Evolutionary conservation across 164 flowering plant species (phyloP).

Genomic region (Nymphaea thermarum): DNA sequence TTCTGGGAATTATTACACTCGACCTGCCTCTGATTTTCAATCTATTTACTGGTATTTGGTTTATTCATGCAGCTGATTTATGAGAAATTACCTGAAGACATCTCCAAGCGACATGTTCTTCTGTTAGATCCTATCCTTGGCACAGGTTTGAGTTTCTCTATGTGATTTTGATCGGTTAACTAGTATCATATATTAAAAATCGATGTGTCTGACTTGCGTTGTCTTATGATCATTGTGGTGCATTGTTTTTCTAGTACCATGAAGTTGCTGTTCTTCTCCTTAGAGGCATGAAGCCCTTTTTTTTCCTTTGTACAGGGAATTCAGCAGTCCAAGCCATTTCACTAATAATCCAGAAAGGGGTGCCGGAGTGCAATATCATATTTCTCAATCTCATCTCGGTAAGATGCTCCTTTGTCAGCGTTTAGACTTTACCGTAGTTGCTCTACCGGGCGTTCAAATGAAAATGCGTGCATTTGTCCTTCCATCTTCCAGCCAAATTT

Average conservation of each 20-base stretch:
- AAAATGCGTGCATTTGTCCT: neutral
- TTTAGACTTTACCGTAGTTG: too few relatives aligned
- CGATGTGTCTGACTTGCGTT: neutral
- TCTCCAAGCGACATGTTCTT: slow-evolving; percentile 92
- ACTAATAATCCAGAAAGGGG: slow-evolving; percentile 76
- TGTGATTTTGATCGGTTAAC: neutral
- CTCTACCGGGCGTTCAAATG: too few relatives aligned
- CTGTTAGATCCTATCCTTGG: slow-evolving; percentile 93
- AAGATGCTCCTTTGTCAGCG: slow-evolving; percentile 17
- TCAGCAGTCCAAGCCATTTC: slow-evolving; percentile 93
- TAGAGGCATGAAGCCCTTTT: neutral
- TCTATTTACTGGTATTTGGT: slow-evolving; percentile 3
- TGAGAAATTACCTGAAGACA: slow-evolving; percentile 82
- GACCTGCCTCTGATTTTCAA: neutral
- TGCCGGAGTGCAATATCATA: slow-evolving; percentile 86
- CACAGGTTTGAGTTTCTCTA: slow-evolving; percentile 41
- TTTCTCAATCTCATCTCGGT: slow-evolving; percentile 98
- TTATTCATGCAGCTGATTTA: slow-evolving; percentile 61
- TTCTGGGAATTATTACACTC: neutral
- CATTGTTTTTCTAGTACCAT: neutral
- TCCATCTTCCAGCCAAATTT: neutral
- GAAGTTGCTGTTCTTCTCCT: neutral
- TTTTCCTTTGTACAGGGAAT: slow-evolving; percentile 46
- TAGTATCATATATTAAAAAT: neutral
- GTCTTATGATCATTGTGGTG: neutral